These are phyloP conservation scores for Metarhizium brunneum DNA, from an alignment of 2,329 filamentous ascomycete species.

Conservation along the genomic window DNA sequence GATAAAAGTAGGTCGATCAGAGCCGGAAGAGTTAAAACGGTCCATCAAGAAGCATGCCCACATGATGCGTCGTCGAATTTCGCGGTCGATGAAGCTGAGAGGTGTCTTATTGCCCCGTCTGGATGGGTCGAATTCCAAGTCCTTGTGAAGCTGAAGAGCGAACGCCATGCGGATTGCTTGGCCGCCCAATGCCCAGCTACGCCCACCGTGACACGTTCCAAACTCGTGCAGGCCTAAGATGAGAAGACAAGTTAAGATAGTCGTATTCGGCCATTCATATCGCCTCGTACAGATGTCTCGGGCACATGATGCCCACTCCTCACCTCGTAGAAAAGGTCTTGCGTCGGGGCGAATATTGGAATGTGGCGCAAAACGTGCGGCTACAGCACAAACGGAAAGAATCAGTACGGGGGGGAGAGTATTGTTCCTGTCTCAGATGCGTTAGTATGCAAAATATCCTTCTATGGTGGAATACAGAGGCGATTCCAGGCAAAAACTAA, in stretches of 20 bases:
- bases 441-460: neutral
- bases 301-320: slow-evolving; percentile 84
- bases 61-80: slow-evolving; percentile 90
- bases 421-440: slow-evolving; percentile 20
- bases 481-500: slow-evolving; percentile 26
- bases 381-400: slow-evolving; percentile 88
- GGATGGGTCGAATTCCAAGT: slow-evolving; percentile 70
- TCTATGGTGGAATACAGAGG: neutral
- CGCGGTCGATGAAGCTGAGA: slow-evolving; percentile 83
- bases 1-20: slow-evolving; percentile 83
- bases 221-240: slow-evolving; percentile 91
- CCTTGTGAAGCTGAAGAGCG: slow-evolving; percentile 85
- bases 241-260: slow-evolving; percentile 82
- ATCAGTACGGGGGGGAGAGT: slow-evolving; percentile 82
- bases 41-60: slow-evolving; percentile 99
- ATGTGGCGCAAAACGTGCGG: slow-evolving; percentile 90
- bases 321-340: slow-evolving; percentile 71
- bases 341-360: slow-evolving; percentile 67
- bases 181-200: slow-evolving; percentile 92
- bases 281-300: slow-evolving; percentile 76
- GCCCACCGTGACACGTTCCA: slow-evolving; percentile 89
- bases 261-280: slow-evolving; percentile 94
- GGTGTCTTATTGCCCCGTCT: slow-evolving; percentile 52
- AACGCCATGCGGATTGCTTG: slow-evolving; percentile 97
- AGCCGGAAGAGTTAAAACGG: slow-evolving; percentile 91